Percentiles rank a stretch among this genome's conserved stretches.
phyloP scores from a whole-genome alignment of 2,329 filamentous ascomycete species.

The Orbilia oligospora region DNA sequence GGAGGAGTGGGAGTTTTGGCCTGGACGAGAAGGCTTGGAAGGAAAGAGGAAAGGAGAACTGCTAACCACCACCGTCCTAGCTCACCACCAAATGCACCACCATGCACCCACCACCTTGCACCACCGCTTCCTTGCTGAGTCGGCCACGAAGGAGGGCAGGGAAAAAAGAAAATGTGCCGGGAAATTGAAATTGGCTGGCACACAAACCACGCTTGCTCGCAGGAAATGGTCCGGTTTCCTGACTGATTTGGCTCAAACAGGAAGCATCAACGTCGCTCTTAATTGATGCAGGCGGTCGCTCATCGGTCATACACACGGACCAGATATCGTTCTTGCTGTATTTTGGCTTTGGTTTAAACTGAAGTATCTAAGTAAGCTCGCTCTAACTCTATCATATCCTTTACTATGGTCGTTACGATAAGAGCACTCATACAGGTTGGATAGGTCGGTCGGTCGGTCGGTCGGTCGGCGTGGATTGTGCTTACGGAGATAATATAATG shows the following conservation, averaged over 20 bases:
- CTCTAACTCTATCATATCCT: background rate
- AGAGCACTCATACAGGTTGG: background rate
- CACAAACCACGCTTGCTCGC: conserved; percentile 29
- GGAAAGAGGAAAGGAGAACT: conserved; percentile 29
- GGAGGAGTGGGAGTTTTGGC: conserved; percentile 27
- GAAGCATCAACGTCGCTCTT: conserved; percentile 32
- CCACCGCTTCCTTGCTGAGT: conserved; percentile 24
- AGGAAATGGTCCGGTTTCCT: conserved; percentile 28
- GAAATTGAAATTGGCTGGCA: conserved; percentile 54
- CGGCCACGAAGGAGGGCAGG: conserved; percentile 8
- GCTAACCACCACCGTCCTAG: conserved; percentile 18
- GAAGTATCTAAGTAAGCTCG: background rate
- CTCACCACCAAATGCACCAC: background rate
- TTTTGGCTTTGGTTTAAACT: background rate
- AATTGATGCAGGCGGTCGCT: too few species aligned
- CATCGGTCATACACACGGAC: conserved; percentile 13
- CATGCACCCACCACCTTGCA: conserved; percentile 22
- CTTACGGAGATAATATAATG: conserved; percentile 19
- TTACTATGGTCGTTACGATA: too few species aligned
- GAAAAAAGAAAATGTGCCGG: conserved; percentile 21
- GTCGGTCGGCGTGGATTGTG: background rate
- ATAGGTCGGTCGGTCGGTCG: too few species aligned
- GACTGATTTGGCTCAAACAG: conserved; percentile 31
- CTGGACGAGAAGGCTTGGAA: conserved; percentile 6
- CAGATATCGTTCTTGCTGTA: background rate